Base-by-base conservation (phyloP, 2,329 filamentous ascomycete genomes). In the Shiraia bambusicola region DNA sequence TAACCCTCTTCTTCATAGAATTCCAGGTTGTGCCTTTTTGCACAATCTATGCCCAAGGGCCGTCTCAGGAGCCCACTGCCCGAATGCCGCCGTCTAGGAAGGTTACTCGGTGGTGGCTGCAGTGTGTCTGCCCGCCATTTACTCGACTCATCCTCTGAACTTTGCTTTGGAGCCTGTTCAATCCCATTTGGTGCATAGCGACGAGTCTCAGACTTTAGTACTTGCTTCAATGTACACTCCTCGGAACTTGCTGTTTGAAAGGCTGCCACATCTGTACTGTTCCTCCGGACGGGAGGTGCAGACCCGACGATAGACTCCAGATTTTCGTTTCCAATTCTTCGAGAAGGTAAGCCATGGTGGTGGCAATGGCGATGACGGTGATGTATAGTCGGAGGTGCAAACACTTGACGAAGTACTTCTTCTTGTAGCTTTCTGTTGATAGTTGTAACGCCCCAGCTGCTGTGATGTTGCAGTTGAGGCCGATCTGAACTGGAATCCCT, bases 1-100 rank as follows among this genome's bases (percentile, higher is more conserved):
- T 94, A 92, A 15, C 91, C 89, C 19, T 92, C 88, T 55, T 95
- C 88, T 59, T 95, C 90, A 58, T 94, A 88, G 56, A 91, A 95
- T 65, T 95, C 84, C n/a, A 96, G 76, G 49, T 87, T 80, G n/a
- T 88, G 86, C 37, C 86, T 77, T 8, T 80, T 76, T 16, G 61
- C 69, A 10, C 78, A 79, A 33, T 79, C 76, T 6, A 95, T 85
- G 49, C 89, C 87, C 41, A 80, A 74, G 7, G 71, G 68, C 16
- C 88, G 86, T 59, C 87, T 84, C 44, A 87, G 82, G 17, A 96
- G 77, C 4, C 89, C 90, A 51, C 88, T 88, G 34, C 90, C 91
- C 5, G 90, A 96, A 67, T 94, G 93, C 16, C 92, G 84, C 45
- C 91, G 81, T 63, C 78, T 69, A 39, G 69, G 70, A 7, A 59